Percentiles rank a stretch among this genome's conserved stretches.
Conservation (phyloP, 2,329 filamentous ascomycete species). For the Biscogniauxia mediterranea region DNA sequence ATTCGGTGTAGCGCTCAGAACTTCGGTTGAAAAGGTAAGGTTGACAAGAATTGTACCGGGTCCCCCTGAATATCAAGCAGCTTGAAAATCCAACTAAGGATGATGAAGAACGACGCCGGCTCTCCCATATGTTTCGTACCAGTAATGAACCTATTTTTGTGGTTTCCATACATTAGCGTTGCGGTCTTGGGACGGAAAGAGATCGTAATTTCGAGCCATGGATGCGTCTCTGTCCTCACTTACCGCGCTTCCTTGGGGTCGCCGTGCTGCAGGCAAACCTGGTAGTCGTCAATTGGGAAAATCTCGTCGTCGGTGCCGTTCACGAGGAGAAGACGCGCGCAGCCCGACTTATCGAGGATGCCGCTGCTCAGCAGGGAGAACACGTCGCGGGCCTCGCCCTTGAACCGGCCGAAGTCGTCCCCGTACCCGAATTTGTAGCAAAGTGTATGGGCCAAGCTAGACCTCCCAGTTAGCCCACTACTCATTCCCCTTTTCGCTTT, state of each 20-base stretch:
- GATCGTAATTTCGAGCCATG: neutral
- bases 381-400: conserved; percentile 35
- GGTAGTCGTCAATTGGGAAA: conserved; percentile 61
- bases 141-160: conserved; percentile 26
- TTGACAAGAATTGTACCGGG: conserved; percentile 23
- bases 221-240: conserved; percentile 1
- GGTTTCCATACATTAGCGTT: neutral
- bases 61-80: conserved; percentile 32
- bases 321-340: conserved; percentile 49
- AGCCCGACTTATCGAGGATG: conserved; percentile 48
- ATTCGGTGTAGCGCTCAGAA: conserved; percentile 10
- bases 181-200: neutral
- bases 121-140: conserved; percentile 37
- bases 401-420: conserved; percentile 30
- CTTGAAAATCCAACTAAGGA: conserved; percentile 33
- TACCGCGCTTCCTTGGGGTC: conserved; percentile 48
- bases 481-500: neutral
- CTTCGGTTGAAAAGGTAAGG: conserved; percentile 26
- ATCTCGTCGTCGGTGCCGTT: conserved; percentile 60
- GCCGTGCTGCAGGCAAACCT: conserved; percentile 52
- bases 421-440: conserved; percentile 30
- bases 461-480: conserved; percentile 2
- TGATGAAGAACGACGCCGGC: conserved; percentile 32
- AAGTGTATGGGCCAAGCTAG: conserved; percentile 28
- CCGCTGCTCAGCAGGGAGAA: conserved; percentile 56